Base-by-base conservation (phyloP, 2,329 filamentous ascomycete species). In the Ophiostoma triangulosporum region DNA sequence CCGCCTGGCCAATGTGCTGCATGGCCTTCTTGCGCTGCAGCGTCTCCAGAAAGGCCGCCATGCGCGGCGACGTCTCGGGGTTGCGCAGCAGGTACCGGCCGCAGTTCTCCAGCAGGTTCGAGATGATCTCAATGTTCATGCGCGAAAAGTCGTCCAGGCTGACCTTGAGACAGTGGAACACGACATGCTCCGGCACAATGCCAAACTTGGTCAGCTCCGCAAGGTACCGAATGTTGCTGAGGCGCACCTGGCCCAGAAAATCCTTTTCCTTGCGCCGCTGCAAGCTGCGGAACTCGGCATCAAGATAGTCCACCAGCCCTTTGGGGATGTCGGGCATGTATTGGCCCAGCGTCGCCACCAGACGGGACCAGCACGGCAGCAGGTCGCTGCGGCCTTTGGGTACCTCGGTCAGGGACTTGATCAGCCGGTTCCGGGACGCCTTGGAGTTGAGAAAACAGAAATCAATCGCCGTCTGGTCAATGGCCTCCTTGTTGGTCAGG, bases 401-500 rank as follows among this genome's bases (percentile, higher is more conserved):
- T 14, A 97, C 84, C 60, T 98, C 93, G 48, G 94, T 91, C 46
- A 98, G 73, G 29, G 89, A 87, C 68, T 96, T 97, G 65, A 97
- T 77, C 2, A 98, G 77, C 49, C 93, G 81, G 66, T 98, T 98
- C 31, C 94, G 83, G 0, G 94, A 98, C 9, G 93, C 93, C 65
- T 98, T 98, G 1, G 93, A 98, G 66, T 98, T 98, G 56, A 98
- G 74, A 63, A 96, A 98, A 69, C 93, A 97, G 64, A 98, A 98
- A 63, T 97, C 91, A 57, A 96, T 85, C 7, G 94, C 93, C 48
- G 87, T 83, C 65, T 96, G 84, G 64, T 98, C 93, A 53, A 96
- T 88, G 50, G 82, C 74, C 50, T 98, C 94, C 64, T 96, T 97
- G 63, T 80, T 91, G 35, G 87, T 91, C 51, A 98, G 73, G 57